These are phyloP conservation scores for Leptosphaerulina australis DNA, from an alignment of 2,329 filamentous ascomycete species.

Conservation along the genomic window DNA sequence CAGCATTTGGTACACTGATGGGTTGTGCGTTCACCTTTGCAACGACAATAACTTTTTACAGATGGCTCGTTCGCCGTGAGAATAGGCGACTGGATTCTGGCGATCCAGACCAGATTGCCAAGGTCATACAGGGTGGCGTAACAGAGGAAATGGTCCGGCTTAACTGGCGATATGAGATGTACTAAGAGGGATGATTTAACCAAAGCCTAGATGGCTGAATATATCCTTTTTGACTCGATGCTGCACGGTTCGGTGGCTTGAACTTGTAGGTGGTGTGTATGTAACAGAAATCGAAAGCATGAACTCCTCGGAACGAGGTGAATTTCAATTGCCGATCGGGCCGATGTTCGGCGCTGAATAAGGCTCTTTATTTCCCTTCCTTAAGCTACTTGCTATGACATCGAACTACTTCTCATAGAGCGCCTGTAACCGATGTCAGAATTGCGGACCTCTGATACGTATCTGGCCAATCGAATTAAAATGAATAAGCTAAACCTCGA, in stretches of 20 bases:
- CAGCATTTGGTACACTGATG: slow-evolving; percentile 33
- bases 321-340: slow-evolving; percentile 6
- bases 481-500: not conserved
- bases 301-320: not conserved
- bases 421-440: not conserved
- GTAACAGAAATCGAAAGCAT: not conserved
- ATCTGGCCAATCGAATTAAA: not conserved
- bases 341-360: slow-evolving; percentile 9
- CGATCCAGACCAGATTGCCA: slow-evolving; percentile 26
- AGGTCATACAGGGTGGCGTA: slow-evolving; percentile 31
- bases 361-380: not conserved
- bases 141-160: slow-evolving; percentile 31
- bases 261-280: not conserved
- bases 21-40: slow-evolving; percentile 27
- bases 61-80: slow-evolving; percentile 30
- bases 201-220: too few species aligned
- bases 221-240: too few species aligned
- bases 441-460: not conserved
- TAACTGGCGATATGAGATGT: slow-evolving; percentile 34
- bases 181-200: too few species aligned
- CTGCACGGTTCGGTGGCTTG: not conserved
- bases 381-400: slow-evolving; percentile 1
- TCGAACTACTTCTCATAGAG: not conserved
- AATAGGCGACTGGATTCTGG: slow-evolving; percentile 30
- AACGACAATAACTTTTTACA: slow-evolving; percentile 26